Percentiles rank a stretch among this genome's conserved stretches.
Evolutionary conservation across 176 grass and related monocot species (phyloP).

Genomic region (Oryza glumipatula): DNA sequence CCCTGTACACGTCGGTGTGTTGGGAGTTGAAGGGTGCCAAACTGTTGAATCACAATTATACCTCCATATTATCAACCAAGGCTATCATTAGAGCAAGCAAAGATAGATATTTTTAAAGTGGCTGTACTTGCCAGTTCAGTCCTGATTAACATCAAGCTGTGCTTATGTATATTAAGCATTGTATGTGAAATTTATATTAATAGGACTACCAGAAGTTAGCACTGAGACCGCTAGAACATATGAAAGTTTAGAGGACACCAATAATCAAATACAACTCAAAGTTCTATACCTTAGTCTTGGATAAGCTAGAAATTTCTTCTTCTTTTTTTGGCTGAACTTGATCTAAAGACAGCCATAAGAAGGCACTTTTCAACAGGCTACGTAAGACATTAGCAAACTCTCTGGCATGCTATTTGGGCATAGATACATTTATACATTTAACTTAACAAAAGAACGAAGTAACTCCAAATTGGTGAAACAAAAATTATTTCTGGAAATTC

Average conservation of each 20-base stretch:
- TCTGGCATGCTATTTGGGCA: background rate
- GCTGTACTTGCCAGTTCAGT: background rate
- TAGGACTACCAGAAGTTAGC: background rate
- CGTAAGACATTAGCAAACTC: constrained; percentile 21
- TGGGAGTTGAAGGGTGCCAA: background rate
- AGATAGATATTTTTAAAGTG: background rate
- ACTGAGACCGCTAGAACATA: background rate
- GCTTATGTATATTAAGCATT: background rate
- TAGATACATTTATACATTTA: background rate
- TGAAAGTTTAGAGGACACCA: background rate
- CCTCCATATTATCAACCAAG: background rate
- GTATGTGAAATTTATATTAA: background rate
- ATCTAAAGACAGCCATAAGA: background rate
- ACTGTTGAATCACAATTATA: background rate
- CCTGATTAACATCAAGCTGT: background rate
- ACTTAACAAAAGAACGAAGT: background rate
- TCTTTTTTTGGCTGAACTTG: background rate
- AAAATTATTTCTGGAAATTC: background rate
- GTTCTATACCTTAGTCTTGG: background rate
- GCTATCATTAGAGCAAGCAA: background rate
- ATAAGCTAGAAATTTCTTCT: background rate
- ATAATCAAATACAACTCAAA: background rate
- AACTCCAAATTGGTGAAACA: background rate
- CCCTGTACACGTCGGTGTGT: background rate
- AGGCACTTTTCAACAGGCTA: background rate